Evolutionary conservation across 1,284 basidiomycete species (phyloP).

Genomic region (Acaromyces ingoldii): DNA sequence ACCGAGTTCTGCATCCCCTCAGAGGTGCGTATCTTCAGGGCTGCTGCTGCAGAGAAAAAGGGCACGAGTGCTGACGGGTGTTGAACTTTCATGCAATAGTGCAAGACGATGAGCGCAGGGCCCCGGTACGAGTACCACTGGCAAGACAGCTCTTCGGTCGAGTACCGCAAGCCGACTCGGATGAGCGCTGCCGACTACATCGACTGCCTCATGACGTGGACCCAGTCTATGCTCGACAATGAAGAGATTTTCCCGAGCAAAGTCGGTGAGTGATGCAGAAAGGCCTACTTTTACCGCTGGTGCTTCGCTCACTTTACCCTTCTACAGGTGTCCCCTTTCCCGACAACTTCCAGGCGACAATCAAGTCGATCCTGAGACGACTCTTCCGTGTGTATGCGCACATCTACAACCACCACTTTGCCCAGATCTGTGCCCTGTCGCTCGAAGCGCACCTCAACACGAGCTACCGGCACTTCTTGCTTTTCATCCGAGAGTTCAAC

Average conservation of each 20-base stretch:
- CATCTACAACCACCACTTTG: constrained; percentile 98
- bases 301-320: not conserved
- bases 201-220: constrained; percentile 98
- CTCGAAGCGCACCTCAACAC: constrained; percentile 99
- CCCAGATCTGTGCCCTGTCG: constrained; percentile 93
- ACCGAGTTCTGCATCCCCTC: constrained; percentile 48
- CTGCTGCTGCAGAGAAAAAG: too few relatives aligned
- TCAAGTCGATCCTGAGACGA: constrained; percentile 84
- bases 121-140: constrained; percentile 96
- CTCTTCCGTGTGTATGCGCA: constrained; percentile 97
- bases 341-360: constrained; percentile 79
- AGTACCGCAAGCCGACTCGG: constrained; percentile 46
- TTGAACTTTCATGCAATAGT: constrained; percentile 56
- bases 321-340: constrained; percentile 78
- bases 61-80: not conserved
- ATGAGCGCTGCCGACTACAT: constrained; percentile 69
- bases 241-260: constrained; percentile 89
- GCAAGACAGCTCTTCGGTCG: constrained; percentile 64
- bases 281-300: not conserved
- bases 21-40: constrained; percentile 25
- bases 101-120: constrained; percentile 97
- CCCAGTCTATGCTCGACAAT: constrained; percentile 86
- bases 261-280: constrained; percentile 61
- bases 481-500: constrained; percentile 96
- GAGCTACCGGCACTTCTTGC: constrained; percentile 94